Evolutionary conservation across 345 rosid species (phyloP), one percentile per base, ranked within the genome.

Genomic region (Xanthoceras sorbifolium): DNA sequence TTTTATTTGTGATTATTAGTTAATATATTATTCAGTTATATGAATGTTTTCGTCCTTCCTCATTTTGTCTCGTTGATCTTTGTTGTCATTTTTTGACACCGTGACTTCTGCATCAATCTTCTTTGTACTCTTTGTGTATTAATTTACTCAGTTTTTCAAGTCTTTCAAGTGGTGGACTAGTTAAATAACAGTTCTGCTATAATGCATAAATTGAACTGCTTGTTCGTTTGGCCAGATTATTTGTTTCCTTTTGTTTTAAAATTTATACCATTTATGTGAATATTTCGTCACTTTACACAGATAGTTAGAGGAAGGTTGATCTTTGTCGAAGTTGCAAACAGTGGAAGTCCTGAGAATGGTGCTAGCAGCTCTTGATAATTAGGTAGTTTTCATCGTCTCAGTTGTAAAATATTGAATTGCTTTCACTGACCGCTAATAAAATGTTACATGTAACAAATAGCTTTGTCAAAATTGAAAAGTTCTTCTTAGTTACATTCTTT

Each of bases 321-420:
- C 65, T 85, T 83, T 28, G 90, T 87, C 4, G 91, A 90, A 83
- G 76, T 74, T 64, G 89, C 83, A 12, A 85, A 88, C 63, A 70
- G 61, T 54, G 70, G 29, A 17, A 32, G 55, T 15, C 64, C 68
- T 26, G 74, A 60, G n/a, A 72, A 48, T 0, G 73, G 71, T 67
- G 44, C 73, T 0, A 70, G 75, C 0, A 70, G 69, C 67, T 25
- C 50, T 26, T 73, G 60, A 77, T 50, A 59, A 18, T 17, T 23
- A n/a, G 34, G 6, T 46, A 69, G 11, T 17, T 50, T 17, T 32
- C 31, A 28, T 25, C 0, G 10, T 5, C 15, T 4, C 25, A 20
- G 20, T 32, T 31, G 44, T 12, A 1, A n/a, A 0, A n/a, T n/a
- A 64, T 60, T 11, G 26, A 15, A 8, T 46, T 10, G 1, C 23